phyloP scores from a whole-genome alignment of 1,284 basidiomycete genomes.

The Austropuccinia psidii region DNA sequence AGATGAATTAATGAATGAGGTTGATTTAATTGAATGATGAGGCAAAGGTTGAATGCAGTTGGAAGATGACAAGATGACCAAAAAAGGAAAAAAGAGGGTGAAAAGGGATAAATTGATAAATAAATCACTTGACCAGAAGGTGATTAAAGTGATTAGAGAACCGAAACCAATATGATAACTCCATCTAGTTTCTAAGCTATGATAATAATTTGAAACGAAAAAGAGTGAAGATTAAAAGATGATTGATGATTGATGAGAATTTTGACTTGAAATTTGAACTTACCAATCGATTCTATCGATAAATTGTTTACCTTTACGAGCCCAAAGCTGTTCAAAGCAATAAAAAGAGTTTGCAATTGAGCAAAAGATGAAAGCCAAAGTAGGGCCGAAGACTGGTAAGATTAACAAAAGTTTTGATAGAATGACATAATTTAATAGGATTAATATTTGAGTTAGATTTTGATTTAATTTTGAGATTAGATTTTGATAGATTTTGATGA shows the following conservation, averaged over 20 bases:
- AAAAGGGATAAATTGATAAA: slow-evolving; percentile 17
- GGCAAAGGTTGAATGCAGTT: not conserved
- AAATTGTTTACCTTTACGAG: not conserved
- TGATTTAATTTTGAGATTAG: no score
- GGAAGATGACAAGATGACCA: not conserved
- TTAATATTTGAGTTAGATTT: not conserved
- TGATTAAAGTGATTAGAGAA: not conserved
- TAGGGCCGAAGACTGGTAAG: not conserved
- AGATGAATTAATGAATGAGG: no score
- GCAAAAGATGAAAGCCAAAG: not conserved
- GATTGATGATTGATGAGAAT: not conserved
- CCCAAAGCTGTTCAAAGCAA: slow-evolving; percentile 22
- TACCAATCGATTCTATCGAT: not conserved
- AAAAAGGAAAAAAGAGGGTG: slow-evolving; percentile 25
- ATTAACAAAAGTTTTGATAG: not conserved
- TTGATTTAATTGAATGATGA: not conserved
- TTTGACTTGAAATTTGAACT: not conserved
- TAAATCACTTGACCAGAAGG: not conserved
- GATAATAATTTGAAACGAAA: not conserved
- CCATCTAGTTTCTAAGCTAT: slow-evolving; percentile 21
- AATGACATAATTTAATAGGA: slow-evolving; percentile 11
- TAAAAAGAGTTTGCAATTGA: slow-evolving; percentile 19
- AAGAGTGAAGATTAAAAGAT: not conserved
- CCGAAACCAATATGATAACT: slow-evolving; percentile 31
- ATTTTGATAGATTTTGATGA: no score